phyloP scores from a whole-genome alignment of 495 filamentous ascomycete species.

The Penicillium argentinense region DNA sequence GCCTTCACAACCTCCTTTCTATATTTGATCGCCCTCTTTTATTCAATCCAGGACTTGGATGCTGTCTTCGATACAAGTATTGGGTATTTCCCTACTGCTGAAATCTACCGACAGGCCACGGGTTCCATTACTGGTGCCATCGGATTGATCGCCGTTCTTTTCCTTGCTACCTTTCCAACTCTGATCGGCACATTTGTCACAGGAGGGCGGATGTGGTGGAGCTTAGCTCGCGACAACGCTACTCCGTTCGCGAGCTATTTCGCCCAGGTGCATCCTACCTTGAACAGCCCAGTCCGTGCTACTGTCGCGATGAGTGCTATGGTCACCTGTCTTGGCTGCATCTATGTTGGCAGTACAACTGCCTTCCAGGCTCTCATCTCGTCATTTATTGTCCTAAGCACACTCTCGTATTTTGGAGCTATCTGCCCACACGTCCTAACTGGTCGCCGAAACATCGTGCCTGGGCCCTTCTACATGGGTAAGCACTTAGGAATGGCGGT shows the following conservation, averaged over 20 bases:
- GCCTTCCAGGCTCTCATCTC: slow-evolving; percentile 74
- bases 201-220: slow-evolving; percentile 73
- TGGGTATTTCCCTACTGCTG: slow-evolving; percentile 66
- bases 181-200: slow-evolving; percentile 66
- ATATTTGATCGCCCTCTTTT: slow-evolving; percentile 46
- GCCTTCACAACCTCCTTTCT: slow-evolving; percentile 53
- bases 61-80: slow-evolving; percentile 49
- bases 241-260: slow-evolving; percentile 38
- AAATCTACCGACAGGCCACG: slow-evolving; percentile 77
- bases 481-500: slow-evolving; percentile 52
- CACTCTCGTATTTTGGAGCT: slow-evolving; percentile 67
- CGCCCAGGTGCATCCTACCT: slow-evolving; percentile 34
- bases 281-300: slow-evolving; percentile 60
- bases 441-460: slow-evolving; percentile 57
- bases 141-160: slow-evolving; percentile 55
- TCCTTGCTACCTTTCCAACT: slow-evolving; percentile 58
- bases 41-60: slow-evolving; percentile 64
- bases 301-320: slow-evolving; percentile 58
- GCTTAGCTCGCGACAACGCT: slow-evolving; percentile 68
- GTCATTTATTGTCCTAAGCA: slow-evolving; percentile 71
- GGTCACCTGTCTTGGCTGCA: slow-evolving; percentile 64
- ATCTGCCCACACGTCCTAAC: slow-evolving; percentile 69
- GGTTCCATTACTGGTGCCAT: slow-evolving; percentile 53
- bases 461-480: slow-evolving; percentile 69
- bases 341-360: slow-evolving; percentile 67